Conservation (phyloP, 2,329 filamentous ascomycete genomes). For the Apiospora hydei region DNA sequence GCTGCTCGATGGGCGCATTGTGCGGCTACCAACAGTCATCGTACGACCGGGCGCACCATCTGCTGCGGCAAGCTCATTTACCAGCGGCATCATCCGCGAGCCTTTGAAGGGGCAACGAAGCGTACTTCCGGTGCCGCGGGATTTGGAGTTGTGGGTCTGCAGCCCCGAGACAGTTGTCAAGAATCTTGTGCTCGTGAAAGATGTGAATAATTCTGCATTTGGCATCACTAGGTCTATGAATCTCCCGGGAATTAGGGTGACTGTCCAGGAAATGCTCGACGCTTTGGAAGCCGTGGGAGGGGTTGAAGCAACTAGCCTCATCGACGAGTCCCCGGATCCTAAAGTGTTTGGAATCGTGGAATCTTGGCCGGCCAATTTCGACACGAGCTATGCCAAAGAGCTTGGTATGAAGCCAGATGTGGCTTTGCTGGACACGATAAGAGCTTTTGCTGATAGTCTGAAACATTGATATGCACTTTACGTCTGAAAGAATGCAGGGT, state of each 20-base stretch:
- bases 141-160: conserved; percentile 55
- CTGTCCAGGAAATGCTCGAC: conserved; percentile 60
- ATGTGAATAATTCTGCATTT: conserved; percentile 48
- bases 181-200: conserved; percentile 54
- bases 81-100: conserved; percentile 68
- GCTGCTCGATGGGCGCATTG: conserved; percentile 62
- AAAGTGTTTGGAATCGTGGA: conserved; percentile 57
- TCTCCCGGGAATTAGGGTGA: conserved; percentile 59
- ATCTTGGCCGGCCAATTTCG: conserved; percentile 61
- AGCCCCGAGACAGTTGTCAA: conserved; percentile 53
- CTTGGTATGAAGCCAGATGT: conserved; percentile 60
- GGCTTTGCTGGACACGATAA: conserved; percentile 42
- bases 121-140: conserved; percentile 51
- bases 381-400: conserved; percentile 57
- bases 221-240: conserved; percentile 56
- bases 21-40: conserved; percentile 67
- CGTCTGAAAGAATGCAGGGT: background rate
- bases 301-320: conserved; percentile 48
- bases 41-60: conserved; percentile 67
- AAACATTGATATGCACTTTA: background rate
- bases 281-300: conserved; percentile 58
- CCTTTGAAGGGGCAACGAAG: conserved; percentile 57
- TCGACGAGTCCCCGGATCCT: conserved; percentile 57
- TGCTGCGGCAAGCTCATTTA: conserved; percentile 66
- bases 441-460: conserved; percentile 29